Base-by-base conservation (phyloP, 768 basidiomycete genomes). In the Collybiopsis luxurians region DNA sequence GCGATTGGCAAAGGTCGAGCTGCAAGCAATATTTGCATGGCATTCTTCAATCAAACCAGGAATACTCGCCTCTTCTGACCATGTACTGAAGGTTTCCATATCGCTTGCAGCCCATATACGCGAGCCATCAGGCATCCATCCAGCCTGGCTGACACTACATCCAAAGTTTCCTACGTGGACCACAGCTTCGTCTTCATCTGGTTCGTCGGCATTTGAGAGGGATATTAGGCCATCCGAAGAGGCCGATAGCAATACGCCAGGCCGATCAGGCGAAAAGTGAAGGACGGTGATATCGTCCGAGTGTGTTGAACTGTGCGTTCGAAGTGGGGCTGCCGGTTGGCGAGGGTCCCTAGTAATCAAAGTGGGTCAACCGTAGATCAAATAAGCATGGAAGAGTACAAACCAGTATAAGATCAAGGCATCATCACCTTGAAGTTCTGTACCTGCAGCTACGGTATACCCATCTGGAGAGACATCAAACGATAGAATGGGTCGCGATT, bases 31-130 rank as follows among this genome's bases (percentile, higher is more conserved):
- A 4, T 12, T 48, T 56, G 23, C 6, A 34, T 23, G 26, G 43
- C n/a, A 39, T 19, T 38, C 19, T 42, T 26, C 19, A 21, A 24
- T n/a, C n/a, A n/a, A n/a, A n/a, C n/a, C n/a, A n/a, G n/a, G n/a
- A n/a, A n/a, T n/a, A 58, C 68, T 28, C 58, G 87, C 90, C 71
- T 92, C 89, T 46, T 70, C 70, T 26, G 86, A 82, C 95, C 94
- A 98, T 13, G 83, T 78, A 55, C 89, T 89, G 61, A 95, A 89
- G 0, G 90, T 93, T 70, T 98, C 94, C 95, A 97, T 97, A 72
- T 97, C 95, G 61, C 92, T 95, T 11, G 84, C 80, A 23, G 87
- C 89, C 93, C 94, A 97, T 7, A 94, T 75, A 46, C 68, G 73
- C 10, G 53, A 43, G 7, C 40, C 39, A 45, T 42, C 21, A 28